A percentile compares a stretch with the other conserved stretches of the same genome.
Evolutionary conservation across 768 basidiomycete species (phyloP).

Genomic region (Tulasnella sp.): DNA sequence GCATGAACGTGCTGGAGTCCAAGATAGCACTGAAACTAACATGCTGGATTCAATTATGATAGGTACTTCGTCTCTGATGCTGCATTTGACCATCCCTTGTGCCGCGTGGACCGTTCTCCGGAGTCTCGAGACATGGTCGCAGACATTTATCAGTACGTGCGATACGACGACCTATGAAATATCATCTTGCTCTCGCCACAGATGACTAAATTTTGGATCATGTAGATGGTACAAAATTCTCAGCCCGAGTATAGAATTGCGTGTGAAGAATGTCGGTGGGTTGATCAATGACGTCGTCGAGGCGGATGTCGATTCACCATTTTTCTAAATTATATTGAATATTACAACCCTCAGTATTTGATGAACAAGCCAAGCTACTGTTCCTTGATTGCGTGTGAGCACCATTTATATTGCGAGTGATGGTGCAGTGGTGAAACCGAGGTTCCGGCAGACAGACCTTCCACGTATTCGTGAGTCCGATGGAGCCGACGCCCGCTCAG

Average conservation of each 20-base stretch:
- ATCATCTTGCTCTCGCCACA: background rate
- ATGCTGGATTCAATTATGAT: background rate
- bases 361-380: background rate
- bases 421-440: no score
- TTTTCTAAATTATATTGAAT: no score
- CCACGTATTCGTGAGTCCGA: conserved; percentile 1
- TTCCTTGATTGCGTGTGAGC: conserved; percentile 2
- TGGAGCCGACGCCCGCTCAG: conserved; percentile 6
- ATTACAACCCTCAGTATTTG: background rate
- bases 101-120: background rate
- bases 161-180: background rate
- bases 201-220: no score
- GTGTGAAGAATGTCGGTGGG: conserved; percentile 7
- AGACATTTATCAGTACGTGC: background rate
- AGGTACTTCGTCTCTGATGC: conserved; percentile 7
- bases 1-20: background rate
- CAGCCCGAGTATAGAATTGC: conserved; percentile 1
- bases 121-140: background rate
- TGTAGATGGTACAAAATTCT: conserved; percentile 10
- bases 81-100: conserved; percentile 4
- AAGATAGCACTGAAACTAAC: no score
- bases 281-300: no score
- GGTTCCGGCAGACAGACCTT: background rate
- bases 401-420: no score
- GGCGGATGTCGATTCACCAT: no score